Percentiles rank a stretch among this genome's conserved stretches.
Conservation (phyloP, 345 rosid species). For the Cardamine resedifolia region DNA sequence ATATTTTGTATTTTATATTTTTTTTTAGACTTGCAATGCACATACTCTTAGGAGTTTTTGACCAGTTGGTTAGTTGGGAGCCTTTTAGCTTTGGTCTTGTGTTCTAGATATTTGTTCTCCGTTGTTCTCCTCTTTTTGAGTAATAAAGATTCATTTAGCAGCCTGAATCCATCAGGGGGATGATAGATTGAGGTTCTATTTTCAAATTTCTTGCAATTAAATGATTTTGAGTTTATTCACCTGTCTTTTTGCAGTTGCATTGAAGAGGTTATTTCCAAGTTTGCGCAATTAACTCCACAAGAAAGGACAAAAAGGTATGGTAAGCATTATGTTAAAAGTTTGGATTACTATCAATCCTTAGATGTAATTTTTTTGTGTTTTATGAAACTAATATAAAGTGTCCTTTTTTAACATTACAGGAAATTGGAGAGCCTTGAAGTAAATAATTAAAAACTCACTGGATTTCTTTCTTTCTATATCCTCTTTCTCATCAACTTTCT, state of each 20-base stretch:
- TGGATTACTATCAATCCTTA: conserved; percentile 4
- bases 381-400: conserved; percentile 19
- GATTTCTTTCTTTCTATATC: conserved; percentile 15
- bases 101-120: background rate
- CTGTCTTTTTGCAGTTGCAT: conserved; percentile 51
- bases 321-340: conserved; percentile 27
- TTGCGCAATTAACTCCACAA: conserved; percentile 74
- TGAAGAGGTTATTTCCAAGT: conserved; percentile 78
- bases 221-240: background rate
- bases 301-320: conserved; percentile 87
- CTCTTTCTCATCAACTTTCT: background rate
- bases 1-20: too few species aligned
- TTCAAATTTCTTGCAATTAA: background rate
- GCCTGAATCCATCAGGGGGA: background rate
- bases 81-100: background rate
- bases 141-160: background rate
- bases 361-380: conserved; percentile 16
- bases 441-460: conserved; percentile 37
- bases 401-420: conserved; percentile 46
- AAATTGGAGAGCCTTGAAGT: conserved; percentile 96
- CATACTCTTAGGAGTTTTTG: background rate
- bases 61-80: background rate
- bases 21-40: too few species aligned
- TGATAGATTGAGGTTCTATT: conserved; percentile 1
- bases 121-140: background rate